These are phyloP conservation scores for Pisolithus tinctorius DNA, from an alignment of 768 basidiomycete species.

Conservation along the genomic window DNA sequence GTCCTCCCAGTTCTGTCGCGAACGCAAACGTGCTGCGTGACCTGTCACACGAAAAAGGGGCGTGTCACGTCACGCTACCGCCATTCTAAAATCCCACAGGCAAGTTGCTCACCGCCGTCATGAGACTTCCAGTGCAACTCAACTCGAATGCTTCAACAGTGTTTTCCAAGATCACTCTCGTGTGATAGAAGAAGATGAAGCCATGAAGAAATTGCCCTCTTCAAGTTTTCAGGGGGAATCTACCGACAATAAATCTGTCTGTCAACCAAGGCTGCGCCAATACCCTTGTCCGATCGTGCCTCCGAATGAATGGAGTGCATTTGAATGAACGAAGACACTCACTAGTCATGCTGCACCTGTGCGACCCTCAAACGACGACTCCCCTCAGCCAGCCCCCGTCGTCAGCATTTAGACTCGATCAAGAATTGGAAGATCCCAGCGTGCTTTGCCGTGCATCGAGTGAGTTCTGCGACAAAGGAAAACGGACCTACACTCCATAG, in stretches of 20 bases:
- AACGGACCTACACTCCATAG: too few species aligned
- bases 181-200: conserved; percentile 4
- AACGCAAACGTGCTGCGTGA: not conserved
- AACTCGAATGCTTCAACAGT: conserved; percentile 2
- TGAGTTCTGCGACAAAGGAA: too few species aligned
- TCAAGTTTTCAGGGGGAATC: not conserved
- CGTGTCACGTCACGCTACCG: conserved; percentile 2
- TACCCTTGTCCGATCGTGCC: not conserved
- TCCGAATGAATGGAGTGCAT: conserved; percentile 1
- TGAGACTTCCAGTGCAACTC: conserved; percentile 4
- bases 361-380: not conserved
- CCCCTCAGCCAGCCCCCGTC: too few species aligned
- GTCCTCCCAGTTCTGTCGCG: not conserved
- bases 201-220: not conserved
- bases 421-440: too few species aligned
- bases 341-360: not conserved
- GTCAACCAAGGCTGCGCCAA: not conserved
- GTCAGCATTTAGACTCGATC: too few species aligned
- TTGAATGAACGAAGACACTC: conserved; percentile 10
- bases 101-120: conserved; percentile 8
- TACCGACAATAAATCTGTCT: not conserved
- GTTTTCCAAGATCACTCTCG: conserved; percentile 1
- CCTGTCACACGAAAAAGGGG: conserved; percentile 6
- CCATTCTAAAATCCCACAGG: conserved; percentile 1
- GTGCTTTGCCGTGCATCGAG: too few species aligned